phyloP scores from a whole-genome alignment of 2,329 filamentous ascomycete genomes.

The Aspergillus quadrilineatus region DNA sequence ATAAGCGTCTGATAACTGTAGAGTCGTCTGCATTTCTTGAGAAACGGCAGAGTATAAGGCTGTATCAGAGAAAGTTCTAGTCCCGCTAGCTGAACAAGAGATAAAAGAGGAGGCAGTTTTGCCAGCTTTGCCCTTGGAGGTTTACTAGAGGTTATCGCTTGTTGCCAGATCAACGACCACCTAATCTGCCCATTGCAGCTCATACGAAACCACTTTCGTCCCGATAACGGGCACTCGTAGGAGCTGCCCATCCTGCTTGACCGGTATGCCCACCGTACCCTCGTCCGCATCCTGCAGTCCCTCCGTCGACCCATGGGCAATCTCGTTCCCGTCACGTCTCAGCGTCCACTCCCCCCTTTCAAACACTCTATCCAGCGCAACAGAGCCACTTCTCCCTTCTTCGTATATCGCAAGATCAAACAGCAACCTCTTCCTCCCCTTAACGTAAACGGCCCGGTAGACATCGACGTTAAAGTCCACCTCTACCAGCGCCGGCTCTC shows the following conservation, averaged over 20 bases:
- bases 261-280: background rate
- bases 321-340: background rate
- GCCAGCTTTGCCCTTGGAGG: no score
- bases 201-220: constrained; percentile 1
- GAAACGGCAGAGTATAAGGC: no score
- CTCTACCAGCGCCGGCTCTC: background rate
- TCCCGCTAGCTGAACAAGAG: no score
- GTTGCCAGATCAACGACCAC: no score
- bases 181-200: background rate
- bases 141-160: no score
- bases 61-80: no score
- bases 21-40: no score
- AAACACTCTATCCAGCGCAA: background rate
- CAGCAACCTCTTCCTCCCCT: background rate
- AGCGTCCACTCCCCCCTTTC: constrained; percentile 4
- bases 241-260: background rate
- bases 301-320: background rate
- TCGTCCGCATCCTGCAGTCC: background rate
- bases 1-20: no score
- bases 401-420: constrained; percentile 4
- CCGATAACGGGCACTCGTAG: background rate
- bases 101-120: no score
- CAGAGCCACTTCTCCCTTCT: background rate
- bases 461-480: constrained; percentile 6
- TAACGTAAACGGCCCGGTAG: constrained; percentile 3